phyloP scores from a whole-genome alignment of 805 yeast genomes.

The Hanseniaspora singularis region DNA sequence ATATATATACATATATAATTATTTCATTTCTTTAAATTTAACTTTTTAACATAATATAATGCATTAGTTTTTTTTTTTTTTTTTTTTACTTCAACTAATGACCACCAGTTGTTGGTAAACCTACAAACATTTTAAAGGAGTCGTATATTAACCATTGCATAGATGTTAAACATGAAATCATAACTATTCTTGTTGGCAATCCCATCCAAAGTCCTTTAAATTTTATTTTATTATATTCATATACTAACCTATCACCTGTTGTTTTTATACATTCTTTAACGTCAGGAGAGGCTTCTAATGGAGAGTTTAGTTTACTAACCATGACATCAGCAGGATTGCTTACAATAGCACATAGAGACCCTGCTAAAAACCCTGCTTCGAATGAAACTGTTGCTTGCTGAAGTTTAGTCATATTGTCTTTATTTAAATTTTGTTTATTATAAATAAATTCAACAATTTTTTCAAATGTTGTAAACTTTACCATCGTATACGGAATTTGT shows the following conservation, averaged over 20 bases:
- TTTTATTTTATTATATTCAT: slow-evolving; percentile 76
- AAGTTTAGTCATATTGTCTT: slow-evolving; percentile 52
- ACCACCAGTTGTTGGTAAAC: slow-evolving; percentile 87
- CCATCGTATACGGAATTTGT: slow-evolving; percentile 98
- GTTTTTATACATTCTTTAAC: slow-evolving; percentile 45
- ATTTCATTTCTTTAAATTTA: too few relatives aligned
- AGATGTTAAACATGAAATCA: slow-evolving; percentile 96
- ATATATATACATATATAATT: neutral
- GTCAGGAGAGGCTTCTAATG: slow-evolving; percentile 29
- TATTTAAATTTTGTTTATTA: slow-evolving; percentile 56
- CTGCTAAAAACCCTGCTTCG: slow-evolving; percentile 92
- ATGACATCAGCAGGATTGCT: slow-evolving; percentile 99
- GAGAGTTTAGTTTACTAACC: slow-evolving; percentile 80
- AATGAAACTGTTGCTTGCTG: slow-evolving; percentile 93
- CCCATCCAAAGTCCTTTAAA: slow-evolving; percentile 93
- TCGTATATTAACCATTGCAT: slow-evolving; percentile 96
- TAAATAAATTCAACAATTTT: slow-evolving; percentile 77
- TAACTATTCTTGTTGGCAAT: slow-evolving; percentile 79
- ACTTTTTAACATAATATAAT: too few relatives aligned
- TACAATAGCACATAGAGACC: slow-evolving; percentile 88
- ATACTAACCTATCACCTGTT: slow-evolving; percentile 49
- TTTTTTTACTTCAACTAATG: neutral
- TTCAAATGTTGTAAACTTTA: slow-evolving; percentile 89
- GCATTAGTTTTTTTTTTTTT: neutral
- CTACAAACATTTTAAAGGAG: slow-evolving; percentile 86